These are phyloP conservation scores for Chiua virens DNA, from an alignment of 768 basidiomycete genomes.

Conservation along the genomic window DNA sequence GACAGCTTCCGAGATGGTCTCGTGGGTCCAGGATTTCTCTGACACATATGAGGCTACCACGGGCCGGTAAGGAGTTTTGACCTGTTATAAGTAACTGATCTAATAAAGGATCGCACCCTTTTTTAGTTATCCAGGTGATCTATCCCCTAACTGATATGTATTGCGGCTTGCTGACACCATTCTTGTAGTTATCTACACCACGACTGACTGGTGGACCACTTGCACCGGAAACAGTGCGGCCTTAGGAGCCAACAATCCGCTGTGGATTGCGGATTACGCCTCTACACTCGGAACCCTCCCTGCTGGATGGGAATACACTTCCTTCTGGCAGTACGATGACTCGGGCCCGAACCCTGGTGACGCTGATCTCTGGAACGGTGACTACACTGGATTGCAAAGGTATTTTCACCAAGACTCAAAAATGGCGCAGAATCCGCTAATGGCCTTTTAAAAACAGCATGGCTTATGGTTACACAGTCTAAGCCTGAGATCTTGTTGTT, in stretches of 20 bases:
- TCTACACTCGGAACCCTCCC: constrained; percentile 53
- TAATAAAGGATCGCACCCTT: background rate
- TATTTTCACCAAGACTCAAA: constrained; percentile 9
- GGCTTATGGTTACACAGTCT: constrained; percentile 15
- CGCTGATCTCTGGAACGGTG: constrained; percentile 57
- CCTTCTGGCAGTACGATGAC: constrained; percentile 64
- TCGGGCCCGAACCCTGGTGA: constrained; percentile 58
- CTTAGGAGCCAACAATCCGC: constrained; percentile 51
- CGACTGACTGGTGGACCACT: constrained; percentile 65
- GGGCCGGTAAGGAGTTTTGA: constrained; percentile 37
- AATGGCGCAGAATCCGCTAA: background rate
- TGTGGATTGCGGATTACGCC: constrained; percentile 60
- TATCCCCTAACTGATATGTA: constrained; percentile 1
- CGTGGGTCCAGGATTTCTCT: constrained; percentile 63
- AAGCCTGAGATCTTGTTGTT: background rate
- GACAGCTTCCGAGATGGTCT: constrained; percentile 54
- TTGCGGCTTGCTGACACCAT: background rate
- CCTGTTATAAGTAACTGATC: background rate
- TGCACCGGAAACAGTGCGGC: constrained; percentile 60
- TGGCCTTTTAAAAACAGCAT: constrained; percentile 9
- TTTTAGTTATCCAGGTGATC: constrained; percentile 41
- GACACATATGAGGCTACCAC: constrained; percentile 53
- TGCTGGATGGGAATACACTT: constrained; percentile 54
- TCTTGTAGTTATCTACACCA: constrained; percentile 55
- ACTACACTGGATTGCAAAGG: constrained; percentile 41